Evolutionary conservation across 164 flowering plant genomes (phyloP), one percentile per base, ranked within the genome.

Genomic region (Dillenia suffruticosa): DNA sequence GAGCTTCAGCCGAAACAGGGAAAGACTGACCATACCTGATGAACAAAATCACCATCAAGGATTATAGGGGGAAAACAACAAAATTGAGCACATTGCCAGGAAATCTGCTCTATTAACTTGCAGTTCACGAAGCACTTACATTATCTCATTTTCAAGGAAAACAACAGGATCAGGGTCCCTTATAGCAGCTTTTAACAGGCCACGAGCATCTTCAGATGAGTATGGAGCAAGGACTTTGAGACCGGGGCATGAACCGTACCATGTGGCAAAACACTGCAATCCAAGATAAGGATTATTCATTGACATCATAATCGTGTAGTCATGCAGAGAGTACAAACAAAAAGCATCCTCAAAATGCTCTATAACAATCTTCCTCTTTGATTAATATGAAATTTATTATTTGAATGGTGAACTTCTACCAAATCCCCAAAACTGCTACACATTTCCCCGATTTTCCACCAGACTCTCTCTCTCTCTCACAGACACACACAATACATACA

Each of bases 161-260:
- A 91, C 89, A 70, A 88, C 93, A 66, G 97, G 84, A 64, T 88
- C 94, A 26, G 87, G 88, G 57, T 91, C 93, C 63, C 90, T 82
- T 8, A 89, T 89, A 19, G 91, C 93, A 63, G 93, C 90, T 78
- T 88, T 90, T 40, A 90, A 72, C 46, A 88, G 79, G 13, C 96
- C 93, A 56, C 97, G 84, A n/a, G 94, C 88, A 84, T 92, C 96
- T 67, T 87, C 97, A 46, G 97, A 76, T 49, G 97, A 88, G 75
- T 89, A 91, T 12, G 97, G 98, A 19, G 80, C 56, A 54, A 92
- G 67, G 51, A 92, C 96, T 69, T 92, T 91, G 74, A 91, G 74
- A 44, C 96, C 97, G 54, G 97, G 97, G 56, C 79, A 68, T 24
- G 88, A 63, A 65, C 72, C 84, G 75, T 72, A 92, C 95, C 96